Evolutionary conservation across 148 eudicot genomes (phyloP), one percentile per base, ranked within the genome.

Genomic region (Persicaria tinctoria): DNA sequence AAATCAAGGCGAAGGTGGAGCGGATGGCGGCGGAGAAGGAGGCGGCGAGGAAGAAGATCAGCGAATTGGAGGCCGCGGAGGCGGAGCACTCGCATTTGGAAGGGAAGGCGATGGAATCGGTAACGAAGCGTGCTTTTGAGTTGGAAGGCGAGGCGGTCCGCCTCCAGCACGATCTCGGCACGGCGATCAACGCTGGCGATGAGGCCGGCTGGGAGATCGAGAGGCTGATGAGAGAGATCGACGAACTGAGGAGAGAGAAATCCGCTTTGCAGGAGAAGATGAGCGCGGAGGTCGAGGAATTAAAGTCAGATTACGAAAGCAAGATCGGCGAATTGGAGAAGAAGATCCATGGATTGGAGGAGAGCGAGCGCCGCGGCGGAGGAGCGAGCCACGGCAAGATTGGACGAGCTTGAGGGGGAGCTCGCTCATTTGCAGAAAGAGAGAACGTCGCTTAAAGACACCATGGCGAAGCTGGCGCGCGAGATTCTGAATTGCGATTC

Each of bases 121-220:
- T 85, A 38, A 81, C 87, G 12, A 80, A 79, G 8, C 70, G 87
- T 51, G 87, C 88, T 0, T 74, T 83, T 2, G 77, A 76, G 5
- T 79, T 88, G 0, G 87, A 88, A 63, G 72, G 57, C 0, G 87
- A 86, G 75, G 84, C 83, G 41, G 73, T 83, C 6, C 77, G 86
- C 75, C 70, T 86, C 18, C 84, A 88, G 72, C 85, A 83, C 59
- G 89, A 86, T 77, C 74, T 86, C 63, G 81, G 77, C 16, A 51
- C 87, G 1, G 63, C 86, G 1, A 64, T 72, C 78, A 73, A 51
- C 11, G 79, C 78, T 5, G 73, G 46, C 6, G 78, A 78, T 41
- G 88, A 88, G 16, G 46, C 83, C 8, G 83, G 59, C 51, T 18
- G 6, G 13, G 87, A 84, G 74, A 9, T 77, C 4, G 8, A 54